Base-by-base conservation (phyloP, 83 land plant genomes). In the Diphasiastrum complanatum region DNA sequence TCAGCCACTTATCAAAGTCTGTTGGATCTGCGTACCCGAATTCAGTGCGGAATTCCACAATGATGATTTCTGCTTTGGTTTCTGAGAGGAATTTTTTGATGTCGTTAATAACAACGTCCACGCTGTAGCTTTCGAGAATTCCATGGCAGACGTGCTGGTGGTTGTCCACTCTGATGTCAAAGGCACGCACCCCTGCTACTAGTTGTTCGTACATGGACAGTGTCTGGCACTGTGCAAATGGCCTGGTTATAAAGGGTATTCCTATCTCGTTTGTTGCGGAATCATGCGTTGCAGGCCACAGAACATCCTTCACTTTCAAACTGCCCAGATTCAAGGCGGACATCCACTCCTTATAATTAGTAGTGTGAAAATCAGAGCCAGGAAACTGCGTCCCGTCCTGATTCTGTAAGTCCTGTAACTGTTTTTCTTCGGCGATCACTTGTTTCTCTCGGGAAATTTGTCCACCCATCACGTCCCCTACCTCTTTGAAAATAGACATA, bases 121-220 rank as follows among this genome's bases (percentile, higher is more conserved):
- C 58, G n/a, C n/a, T 54, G 58, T 54, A 54, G 58, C 58, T 54
- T 14, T 28, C 5, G 58, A 54, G 58, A 30, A 54, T 54, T 10
- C 58, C 58, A 28, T 54, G 58, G 34, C 34, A 25, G 29, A 54
- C 58, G 6, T 25, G 5, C 14, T n/a, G 16, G 5, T 18, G 24
- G 33, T 28, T 54, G 25, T 54, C 58, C 11, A 54, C 58, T 20
- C 58, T 28, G 58, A 54, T 54, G 58, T 54, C 58, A n/a, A 54
- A 54, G 36, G 25, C 6, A 3, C 58, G 58, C 36, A 54, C 58
- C 5, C 58, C 58, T n/a, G 6, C 25, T 28, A 28, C 24, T 5
- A 54, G 58, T 33, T 54, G 58, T 33, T 54, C 16, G 58, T 54
- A 54, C 10, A 54, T 54, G 6, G 58, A 54, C 10, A 54, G 36